phyloP scores from a whole-genome alignment of 2,329 filamentous ascomycete species.

The Hypoxylon sp. region DNA sequence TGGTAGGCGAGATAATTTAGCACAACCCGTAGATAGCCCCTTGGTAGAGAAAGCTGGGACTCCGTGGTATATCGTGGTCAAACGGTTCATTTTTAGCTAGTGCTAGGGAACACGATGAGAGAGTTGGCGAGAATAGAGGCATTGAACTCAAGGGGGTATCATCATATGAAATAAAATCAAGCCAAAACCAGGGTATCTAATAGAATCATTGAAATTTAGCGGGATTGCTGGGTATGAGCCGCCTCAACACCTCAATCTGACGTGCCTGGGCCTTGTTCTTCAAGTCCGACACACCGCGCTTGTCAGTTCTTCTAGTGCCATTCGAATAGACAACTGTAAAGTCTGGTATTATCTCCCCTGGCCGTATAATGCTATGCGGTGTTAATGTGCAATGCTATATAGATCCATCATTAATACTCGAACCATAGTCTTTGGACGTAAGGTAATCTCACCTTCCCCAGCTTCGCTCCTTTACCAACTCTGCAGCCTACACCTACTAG shows the following conservation, averaged over 20 bases:
- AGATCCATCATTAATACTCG: slow-evolving; percentile 16
- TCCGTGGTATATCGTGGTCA: slow-evolving; percentile 42
- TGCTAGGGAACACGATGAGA: background rate
- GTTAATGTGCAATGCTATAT: slow-evolving; percentile 80
- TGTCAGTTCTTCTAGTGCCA: slow-evolving; percentile 71
- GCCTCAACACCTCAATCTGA: slow-evolving; percentile 77
- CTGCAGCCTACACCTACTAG: slow-evolving; percentile 71
- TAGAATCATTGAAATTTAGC: slow-evolving; percentile 62
- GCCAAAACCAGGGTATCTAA: slow-evolving; percentile 21
- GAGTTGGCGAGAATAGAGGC: background rate
- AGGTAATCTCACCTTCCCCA: slow-evolving; percentile 70
- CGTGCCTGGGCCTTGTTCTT: slow-evolving; percentile 75
- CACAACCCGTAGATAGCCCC: slow-evolving; percentile 11
- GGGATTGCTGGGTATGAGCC: slow-evolving; percentile 76
- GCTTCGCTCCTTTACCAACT: slow-evolving; percentile 71
- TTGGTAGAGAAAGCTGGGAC: background rate
- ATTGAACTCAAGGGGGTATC: slow-evolving; percentile 32
- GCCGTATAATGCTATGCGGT: slow-evolving; percentile 70
- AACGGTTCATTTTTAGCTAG: slow-evolving; percentile 43
- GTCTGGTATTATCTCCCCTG: slow-evolving; percentile 73
- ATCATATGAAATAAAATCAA: slow-evolving; percentile 17
- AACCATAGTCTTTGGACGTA: background rate
- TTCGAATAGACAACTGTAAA: slow-evolving; percentile 79
- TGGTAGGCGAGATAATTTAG: slow-evolving; percentile 45
- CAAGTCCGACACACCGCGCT: slow-evolving; percentile 72